Percentiles rank a stretch among this genome's conserved stretches.
Evolutionary conservation across 306 rosid genomes (phyloP).

Genomic region (Sicyos baderoa): DNA sequence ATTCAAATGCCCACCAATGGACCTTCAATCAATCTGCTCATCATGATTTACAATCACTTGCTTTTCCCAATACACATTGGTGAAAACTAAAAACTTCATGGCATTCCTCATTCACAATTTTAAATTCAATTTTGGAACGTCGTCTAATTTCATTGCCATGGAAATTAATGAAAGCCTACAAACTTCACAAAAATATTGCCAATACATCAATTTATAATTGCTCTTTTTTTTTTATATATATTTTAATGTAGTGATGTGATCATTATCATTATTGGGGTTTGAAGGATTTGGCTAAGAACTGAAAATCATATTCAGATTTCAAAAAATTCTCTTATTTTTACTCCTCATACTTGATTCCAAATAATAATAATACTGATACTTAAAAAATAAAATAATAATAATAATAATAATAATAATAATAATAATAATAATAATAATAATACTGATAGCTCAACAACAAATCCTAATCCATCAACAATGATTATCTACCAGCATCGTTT

Average conservation of each 20-base stretch:
- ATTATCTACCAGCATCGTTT: too few species aligned
- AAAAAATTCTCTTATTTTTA: too few species aligned
- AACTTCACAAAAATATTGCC: not conserved
- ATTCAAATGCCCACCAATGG: conserved; percentile 48
- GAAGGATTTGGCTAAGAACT: too few species aligned
- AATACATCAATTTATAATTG: not conserved
- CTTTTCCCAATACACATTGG: conserved; percentile 47
- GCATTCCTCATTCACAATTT: not conserved
- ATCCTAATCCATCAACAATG: too few species aligned
- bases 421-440: too few species aligned
- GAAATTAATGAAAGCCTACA: not conserved
- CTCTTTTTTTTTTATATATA: not conserved
- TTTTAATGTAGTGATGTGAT: not conserved
- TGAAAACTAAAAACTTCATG: not conserved
- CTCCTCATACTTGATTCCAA: too few species aligned
- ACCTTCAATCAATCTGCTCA: conserved; percentile 30
- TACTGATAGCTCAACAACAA: too few species aligned
- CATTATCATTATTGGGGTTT: too few species aligned
- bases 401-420: too few species aligned
- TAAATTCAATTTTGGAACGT: conserved; percentile 1
- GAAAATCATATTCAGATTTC: too few species aligned
- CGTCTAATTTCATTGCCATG: not conserved
- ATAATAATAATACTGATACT: too few species aligned
- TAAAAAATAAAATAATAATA: too few species aligned
- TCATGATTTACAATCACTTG: conserved; percentile 58